Percentiles rank a stretch among this genome's conserved stretches.
Conservation (phyloP, 345 rosid species). For the Citrus cavaleriei region DNA sequence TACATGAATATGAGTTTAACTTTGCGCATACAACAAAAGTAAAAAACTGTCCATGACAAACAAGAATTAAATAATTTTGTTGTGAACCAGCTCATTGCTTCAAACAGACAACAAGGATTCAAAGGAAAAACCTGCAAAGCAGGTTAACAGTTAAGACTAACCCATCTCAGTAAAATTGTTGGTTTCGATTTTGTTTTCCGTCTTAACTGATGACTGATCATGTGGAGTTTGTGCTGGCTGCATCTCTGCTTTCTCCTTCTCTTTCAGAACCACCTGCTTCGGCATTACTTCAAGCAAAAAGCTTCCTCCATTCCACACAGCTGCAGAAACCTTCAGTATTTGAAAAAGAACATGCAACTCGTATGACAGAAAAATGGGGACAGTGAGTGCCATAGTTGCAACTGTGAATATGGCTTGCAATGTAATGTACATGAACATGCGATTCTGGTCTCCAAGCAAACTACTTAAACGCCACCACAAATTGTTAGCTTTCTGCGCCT, state of each 20-base stretch:
- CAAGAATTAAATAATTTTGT: background rate
- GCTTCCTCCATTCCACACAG: slow-evolving; percentile 91
- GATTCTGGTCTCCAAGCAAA: slow-evolving; percentile 80
- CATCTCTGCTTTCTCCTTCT: slow-evolving; percentile 56
- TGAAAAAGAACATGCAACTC: slow-evolving; percentile 67
- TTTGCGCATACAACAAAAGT: background rate
- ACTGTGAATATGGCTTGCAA: slow-evolving; percentile 78
- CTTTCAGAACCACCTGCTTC: slow-evolving; percentile 77
- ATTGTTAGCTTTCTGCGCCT: slow-evolving; percentile 85
- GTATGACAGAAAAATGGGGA: slow-evolving; percentile 84
- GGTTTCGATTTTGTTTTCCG: slow-evolving; percentile 4
- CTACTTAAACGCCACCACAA: slow-evolving; percentile 85
- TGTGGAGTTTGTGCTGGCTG: slow-evolving; percentile 16
- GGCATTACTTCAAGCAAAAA: slow-evolving; percentile 89
- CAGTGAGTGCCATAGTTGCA: slow-evolving; percentile 91
- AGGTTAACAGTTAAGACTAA: background rate
- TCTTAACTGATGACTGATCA: slow-evolving; percentile 11
- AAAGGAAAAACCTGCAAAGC: background rate
- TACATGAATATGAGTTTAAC: no score
- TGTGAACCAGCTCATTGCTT: background rate
- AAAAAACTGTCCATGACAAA: background rate
- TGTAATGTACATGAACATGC: slow-evolving; percentile 72
- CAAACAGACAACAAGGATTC: background rate
- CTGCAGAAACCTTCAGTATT: slow-evolving; percentile 77
- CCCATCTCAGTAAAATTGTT: background rate